Conservation (phyloP, 345 rosid genomes). For the Angophora floribunda region DNA sequence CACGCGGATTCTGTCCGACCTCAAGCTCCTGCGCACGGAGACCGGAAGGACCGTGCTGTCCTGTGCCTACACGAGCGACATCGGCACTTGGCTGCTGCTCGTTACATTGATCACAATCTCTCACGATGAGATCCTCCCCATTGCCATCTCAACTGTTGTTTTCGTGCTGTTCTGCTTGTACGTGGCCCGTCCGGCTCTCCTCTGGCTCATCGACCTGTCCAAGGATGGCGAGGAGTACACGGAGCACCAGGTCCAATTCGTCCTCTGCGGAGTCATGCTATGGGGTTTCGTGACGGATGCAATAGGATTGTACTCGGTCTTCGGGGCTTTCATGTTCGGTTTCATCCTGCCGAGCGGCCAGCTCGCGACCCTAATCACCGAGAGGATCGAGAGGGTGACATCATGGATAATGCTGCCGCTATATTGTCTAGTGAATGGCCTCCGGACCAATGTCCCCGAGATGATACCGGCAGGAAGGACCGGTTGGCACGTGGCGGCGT, state of each 20-base stretch:
- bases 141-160: not conserved
- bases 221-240: conserved; percentile 10
- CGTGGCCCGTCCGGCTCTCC: conserved; percentile 25
- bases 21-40: conserved; percentile 57
- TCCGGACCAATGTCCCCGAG: conserved; percentile 5
- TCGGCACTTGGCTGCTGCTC: conserved; percentile 42
- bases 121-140: not conserved
- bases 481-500: not conserved
- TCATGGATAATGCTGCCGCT: conserved; percentile 33
- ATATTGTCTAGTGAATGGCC: conserved; percentile 37
- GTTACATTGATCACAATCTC: conserved; percentile 3
- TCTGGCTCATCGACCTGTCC: conserved; percentile 17
- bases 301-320: conserved; percentile 36
- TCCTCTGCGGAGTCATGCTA: conserved; percentile 27
- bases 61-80: conserved; percentile 34
- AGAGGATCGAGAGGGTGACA: conserved; percentile 34
- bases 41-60: conserved; percentile 41
- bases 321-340: conserved; percentile 67
- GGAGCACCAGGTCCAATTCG: conserved; percentile 30
- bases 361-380: conserved; percentile 11
- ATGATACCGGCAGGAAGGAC: not conserved
- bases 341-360: conserved; percentile 40
- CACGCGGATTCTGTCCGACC: conserved; percentile 41
- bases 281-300: conserved; percentile 37
- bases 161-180: conserved; percentile 23